phyloP scores from a whole-genome alignment of 208 protist genomes.

The Acanthamoeba culbertsoni region DNA sequence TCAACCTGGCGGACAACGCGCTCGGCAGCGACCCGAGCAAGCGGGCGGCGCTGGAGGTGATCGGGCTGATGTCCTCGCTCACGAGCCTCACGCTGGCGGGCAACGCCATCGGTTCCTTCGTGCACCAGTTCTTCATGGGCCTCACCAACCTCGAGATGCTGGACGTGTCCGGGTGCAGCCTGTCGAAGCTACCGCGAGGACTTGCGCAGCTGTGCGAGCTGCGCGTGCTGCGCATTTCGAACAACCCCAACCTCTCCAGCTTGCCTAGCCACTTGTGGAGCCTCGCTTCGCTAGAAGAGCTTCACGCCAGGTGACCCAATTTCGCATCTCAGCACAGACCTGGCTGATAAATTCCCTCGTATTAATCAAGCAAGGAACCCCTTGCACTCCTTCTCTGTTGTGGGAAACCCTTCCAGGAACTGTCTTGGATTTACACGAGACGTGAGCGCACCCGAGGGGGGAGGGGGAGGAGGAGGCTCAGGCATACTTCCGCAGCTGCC shows the following conservation, averaged over 20 bases:
- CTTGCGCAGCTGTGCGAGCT: background rate
- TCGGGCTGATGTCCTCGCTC: background rate
- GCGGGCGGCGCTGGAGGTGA: background rate
- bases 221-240: background rate
- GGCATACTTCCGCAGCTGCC: no score
- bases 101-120: background rate
- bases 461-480: no score
- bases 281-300: background rate
- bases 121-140: background rate
- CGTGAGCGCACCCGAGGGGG: no score
- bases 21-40: background rate
- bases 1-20: background rate
- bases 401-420: no score
- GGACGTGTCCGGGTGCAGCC: background rate
- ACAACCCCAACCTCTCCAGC: background rate
- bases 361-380: no score
- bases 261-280: background rate
- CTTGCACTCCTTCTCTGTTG: no score
- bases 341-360: no score
- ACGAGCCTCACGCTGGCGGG: background rate
- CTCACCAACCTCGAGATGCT: background rate
- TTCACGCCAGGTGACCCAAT: background rate
- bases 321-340: background rate
- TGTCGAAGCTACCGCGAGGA: background rate
- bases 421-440: no score